Percentiles rank a stretch among this genome's conserved stretches.
These are phyloP conservation scores for Rutstroemia sp. DNA, from an alignment of 2,329 filamentous ascomycete species.

Conservation along the genomic window DNA sequence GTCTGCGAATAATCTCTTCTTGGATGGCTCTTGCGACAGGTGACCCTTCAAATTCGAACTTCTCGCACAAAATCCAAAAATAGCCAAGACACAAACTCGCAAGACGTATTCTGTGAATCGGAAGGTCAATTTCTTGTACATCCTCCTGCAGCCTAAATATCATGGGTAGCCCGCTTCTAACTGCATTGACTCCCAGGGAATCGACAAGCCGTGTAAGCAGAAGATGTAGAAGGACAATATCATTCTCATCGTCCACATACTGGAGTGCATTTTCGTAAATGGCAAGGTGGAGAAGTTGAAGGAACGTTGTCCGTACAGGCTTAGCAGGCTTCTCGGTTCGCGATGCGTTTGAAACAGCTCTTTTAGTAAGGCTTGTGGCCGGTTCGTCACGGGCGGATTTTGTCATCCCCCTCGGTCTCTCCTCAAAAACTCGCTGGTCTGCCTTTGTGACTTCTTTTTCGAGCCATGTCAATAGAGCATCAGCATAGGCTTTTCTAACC, in stretches of 20 bases:
- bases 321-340: slow-evolving; percentile 29
- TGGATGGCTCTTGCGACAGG: slow-evolving; percentile 63
- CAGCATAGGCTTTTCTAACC: slow-evolving; percentile 78
- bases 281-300: slow-evolving; percentile 75
- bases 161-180: slow-evolving; percentile 77
- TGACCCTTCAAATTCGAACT: slow-evolving; percentile 68
- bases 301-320: slow-evolving; percentile 44
- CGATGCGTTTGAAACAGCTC: slow-evolving; percentile 63
- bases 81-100: slow-evolving; percentile 86
- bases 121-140: slow-evolving; percentile 57
- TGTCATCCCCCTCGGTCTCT: slow-evolving; percentile 38
- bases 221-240: slow-evolving; percentile 70
- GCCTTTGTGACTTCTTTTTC: slow-evolving; percentile 65
- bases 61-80: slow-evolving; percentile 71
- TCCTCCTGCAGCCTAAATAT: slow-evolving; percentile 82
- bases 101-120: slow-evolving; percentile 67
- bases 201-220: slow-evolving; percentile 68
- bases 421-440: slow-evolving; percentile 57
- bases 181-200: slow-evolving; percentile 75
- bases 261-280: slow-evolving; percentile 85
- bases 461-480: slow-evolving; percentile 79
- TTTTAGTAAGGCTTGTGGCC: slow-evolving; percentile 32
- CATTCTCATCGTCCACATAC: slow-evolving; percentile 61
- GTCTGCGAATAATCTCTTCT: slow-evolving; percentile 68
- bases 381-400: slow-evolving; percentile 25